Percentiles rank a stretch among this genome's conserved stretches.
Evolutionary conservation across 192 early-diverging fungal genomes (phyloP).

Genomic region (Pilaira anomala): DNA sequence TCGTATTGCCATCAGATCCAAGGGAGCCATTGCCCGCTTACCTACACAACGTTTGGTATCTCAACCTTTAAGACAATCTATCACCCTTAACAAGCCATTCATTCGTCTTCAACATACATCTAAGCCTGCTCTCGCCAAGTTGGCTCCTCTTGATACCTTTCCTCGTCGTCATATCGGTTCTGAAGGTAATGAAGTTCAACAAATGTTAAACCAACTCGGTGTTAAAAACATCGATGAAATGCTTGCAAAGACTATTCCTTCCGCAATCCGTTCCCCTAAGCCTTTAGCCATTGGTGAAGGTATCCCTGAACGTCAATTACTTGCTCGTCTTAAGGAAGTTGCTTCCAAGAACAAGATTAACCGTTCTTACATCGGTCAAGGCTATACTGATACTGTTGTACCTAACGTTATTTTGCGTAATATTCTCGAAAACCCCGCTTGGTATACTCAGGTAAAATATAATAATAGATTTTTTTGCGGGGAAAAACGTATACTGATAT

Average conservation of each 20-base stretch:
- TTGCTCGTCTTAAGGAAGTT: slow-evolving; percentile 79
- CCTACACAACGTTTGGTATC: slow-evolving; percentile 5
- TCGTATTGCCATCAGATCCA: slow-evolving; percentile 16
- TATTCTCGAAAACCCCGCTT: slow-evolving; percentile 96
- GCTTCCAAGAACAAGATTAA: slow-evolving; percentile 90
- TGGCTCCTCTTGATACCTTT: slow-evolving; percentile 70
- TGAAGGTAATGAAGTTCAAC: slow-evolving; percentile 63
- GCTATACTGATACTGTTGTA: slow-evolving; percentile 87
- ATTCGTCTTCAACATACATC: slow-evolving; percentile 19
- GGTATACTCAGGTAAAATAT: slow-evolving; percentile 87
- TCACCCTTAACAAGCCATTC: neutral
- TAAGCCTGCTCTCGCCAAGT: slow-evolving; percentile 25
- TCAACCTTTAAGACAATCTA: neutral
- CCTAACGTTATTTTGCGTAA: slow-evolving; percentile 96
- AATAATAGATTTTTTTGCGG: neutral
- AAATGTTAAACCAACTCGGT: slow-evolving; percentile 83
- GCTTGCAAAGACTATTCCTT: slow-evolving; percentile 80
- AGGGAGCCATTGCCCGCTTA: slow-evolving; percentile 12
- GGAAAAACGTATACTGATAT: neutral
- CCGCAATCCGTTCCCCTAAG: slow-evolving; percentile 69
- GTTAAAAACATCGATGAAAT: slow-evolving; percentile 79
- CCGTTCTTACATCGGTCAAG: slow-evolving; percentile 93
- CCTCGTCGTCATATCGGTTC: slow-evolving; percentile 88
- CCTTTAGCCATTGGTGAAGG: slow-evolving; percentile 72
- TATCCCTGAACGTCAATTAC: slow-evolving; percentile 83